phyloP scores from a whole-genome alignment of 176 grass and related monocot species.

The Aegilops tauschii region DNA sequence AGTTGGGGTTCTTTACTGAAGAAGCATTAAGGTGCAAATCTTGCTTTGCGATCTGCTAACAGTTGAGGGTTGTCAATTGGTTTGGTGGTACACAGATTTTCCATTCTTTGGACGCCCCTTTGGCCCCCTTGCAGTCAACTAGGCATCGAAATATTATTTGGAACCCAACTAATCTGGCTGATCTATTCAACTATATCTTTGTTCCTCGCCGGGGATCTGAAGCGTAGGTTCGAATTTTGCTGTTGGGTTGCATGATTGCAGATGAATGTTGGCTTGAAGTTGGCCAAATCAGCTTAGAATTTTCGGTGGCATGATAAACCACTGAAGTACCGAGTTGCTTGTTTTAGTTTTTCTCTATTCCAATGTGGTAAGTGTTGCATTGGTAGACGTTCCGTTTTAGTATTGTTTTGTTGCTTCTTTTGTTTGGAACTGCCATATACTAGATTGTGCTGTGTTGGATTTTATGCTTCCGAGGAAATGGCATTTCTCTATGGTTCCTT shows the following conservation, averaged over 20 bases:
- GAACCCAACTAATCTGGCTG: neutral
- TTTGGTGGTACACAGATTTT: neutral
- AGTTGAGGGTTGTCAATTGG: neutral
- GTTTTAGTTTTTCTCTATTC: neutral
- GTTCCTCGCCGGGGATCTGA: neutral
- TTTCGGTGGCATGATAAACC: neutral
- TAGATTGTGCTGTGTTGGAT: too few species aligned
- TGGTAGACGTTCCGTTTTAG: neutral
- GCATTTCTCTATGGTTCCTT: too few species aligned
- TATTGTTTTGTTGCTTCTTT: too few species aligned
- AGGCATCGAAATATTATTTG: neutral
- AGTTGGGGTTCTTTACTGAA: neutral
- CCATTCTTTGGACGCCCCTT: neutral
- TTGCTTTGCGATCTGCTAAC: constrained; percentile 10
- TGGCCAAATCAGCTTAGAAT: neutral
- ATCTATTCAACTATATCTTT: neutral
- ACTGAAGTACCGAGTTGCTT: neutral
- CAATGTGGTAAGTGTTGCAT: too few species aligned
- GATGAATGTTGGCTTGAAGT: neutral
- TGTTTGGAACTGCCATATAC: neutral
- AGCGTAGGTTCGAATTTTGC: neutral
- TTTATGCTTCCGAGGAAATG: too few species aligned
- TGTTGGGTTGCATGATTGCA: neutral
- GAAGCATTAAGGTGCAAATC: constrained; percentile 32
- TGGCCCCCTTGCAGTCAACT: neutral